A percentile compares a stretch with the other conserved stretches of the same genome.
These are phyloP conservation scores for Lecanicillium sp. DNA, from an alignment of 2,329 filamentous ascomycete species.

Conservation along the genomic window DNA sequence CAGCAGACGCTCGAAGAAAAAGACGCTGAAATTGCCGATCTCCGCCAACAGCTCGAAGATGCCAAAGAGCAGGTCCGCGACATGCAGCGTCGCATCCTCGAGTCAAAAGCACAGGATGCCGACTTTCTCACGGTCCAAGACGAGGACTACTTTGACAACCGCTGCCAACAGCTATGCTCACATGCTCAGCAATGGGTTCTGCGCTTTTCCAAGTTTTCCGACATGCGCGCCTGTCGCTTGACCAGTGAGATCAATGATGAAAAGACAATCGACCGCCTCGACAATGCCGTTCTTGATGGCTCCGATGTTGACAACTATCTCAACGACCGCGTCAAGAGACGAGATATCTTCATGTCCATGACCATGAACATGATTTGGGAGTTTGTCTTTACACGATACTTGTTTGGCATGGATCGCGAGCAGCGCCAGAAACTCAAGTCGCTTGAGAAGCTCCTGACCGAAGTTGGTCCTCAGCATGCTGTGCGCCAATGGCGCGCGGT, in stretches of 20 bases:
- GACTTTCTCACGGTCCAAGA: conserved; percentile 73
- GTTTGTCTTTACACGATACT: conserved; percentile 93
- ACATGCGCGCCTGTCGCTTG: conserved; percentile 77
- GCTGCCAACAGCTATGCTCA: conserved; percentile 89
- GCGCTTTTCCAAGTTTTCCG: conserved; percentile 95
- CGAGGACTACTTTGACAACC: conserved; percentile 90
- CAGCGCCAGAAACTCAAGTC: conserved; percentile 96
- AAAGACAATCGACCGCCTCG: conserved; percentile 86
- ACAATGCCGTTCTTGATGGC: conserved; percentile 90
- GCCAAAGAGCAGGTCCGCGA: conserved; percentile 55
- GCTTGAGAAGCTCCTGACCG: conserved; percentile 81
- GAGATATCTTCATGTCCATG: conserved; percentile 97
- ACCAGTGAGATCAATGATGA: conserved; percentile 83
- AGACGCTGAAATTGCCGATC: conserved; percentile 70
- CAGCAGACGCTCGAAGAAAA: conserved; percentile 65
- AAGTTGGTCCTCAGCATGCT: conserved; percentile 80
- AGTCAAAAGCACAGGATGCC: conserved; percentile 51
- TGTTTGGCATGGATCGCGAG: conserved; percentile 97
- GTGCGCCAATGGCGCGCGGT: conserved; percentile 96
- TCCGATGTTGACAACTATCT: conserved; percentile 87
- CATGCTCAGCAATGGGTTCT: conserved; percentile 97
- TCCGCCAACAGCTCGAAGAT: conserved; percentile 69
- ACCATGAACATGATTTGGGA: conserved; percentile 99
- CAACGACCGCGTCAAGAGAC: conserved; percentile 74
- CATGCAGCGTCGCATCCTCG: conserved; percentile 45